These are phyloP conservation scores for Lipomyces oligophaga DNA, from an alignment of 805 yeast genomes.

Conservation along the genomic window DNA sequence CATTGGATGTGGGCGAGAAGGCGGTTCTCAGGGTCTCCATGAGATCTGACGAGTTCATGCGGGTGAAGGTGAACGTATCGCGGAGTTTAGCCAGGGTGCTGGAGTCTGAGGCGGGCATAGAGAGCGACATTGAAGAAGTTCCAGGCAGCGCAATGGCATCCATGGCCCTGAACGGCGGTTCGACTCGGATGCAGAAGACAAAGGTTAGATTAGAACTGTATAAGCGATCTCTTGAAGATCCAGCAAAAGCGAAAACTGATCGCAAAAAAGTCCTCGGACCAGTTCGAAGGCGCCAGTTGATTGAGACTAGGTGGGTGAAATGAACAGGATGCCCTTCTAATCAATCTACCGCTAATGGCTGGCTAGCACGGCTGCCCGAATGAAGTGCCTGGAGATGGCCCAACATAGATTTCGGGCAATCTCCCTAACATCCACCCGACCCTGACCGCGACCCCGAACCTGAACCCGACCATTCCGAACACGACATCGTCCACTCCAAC, in stretches of 20 bases:
- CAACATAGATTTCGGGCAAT: too few species aligned
- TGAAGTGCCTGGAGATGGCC: too few species aligned
- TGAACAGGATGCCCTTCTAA: neutral
- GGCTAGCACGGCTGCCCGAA: too few species aligned
- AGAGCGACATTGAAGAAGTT: conserved; percentile 7
- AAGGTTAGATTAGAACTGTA: neutral
- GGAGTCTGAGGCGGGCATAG: conserved; percentile 6
- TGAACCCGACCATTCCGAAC: too few species aligned
- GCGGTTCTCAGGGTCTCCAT: conserved; percentile 7
- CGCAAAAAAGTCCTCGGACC: neutral
- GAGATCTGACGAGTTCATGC: conserved; percentile 7
- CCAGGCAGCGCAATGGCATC: conserved; percentile 19
- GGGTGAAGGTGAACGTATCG: conserved; percentile 15
- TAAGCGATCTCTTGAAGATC: neutral
- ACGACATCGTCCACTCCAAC: too few species aligned
- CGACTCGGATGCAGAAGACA: neutral
- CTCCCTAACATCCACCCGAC: too few species aligned
- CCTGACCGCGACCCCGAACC: too few species aligned
- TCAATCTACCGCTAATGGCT: neutral
- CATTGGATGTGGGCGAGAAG: conserved; percentile 1
- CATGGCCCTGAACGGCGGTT: conserved; percentile 3
- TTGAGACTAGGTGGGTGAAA: neutral
- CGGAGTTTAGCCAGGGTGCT: conserved; percentile 17
- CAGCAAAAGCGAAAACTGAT: too few species aligned
- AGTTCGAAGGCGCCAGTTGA: neutral